Evolutionary conservation across 805 yeast genomes (phyloP), one percentile per base, ranked within the genome.

Genomic region (Tetrapisispora nanseiensis): DNA sequence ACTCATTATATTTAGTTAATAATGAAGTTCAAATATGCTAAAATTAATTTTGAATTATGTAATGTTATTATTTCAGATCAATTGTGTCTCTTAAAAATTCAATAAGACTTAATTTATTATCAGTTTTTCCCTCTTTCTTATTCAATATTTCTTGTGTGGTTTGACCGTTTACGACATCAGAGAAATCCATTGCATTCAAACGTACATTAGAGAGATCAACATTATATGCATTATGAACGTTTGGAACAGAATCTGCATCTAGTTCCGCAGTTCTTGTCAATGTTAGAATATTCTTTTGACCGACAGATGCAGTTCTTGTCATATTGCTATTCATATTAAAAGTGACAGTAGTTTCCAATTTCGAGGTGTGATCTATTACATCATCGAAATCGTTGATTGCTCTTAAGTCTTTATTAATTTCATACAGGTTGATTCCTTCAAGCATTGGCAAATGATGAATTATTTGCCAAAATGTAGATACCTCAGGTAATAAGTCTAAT

Each of bases 361-460:
- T 22, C 2, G 15, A 13, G 12, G 27, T 22, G 3, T 7, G 24
- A 15, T 15, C 15, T 13, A 23, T 22, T 15, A 21, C 24, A 6
- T 22, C 24, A n/a, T 33, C 24, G 15, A 21, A 22, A 3, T 19
- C 27, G 16, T n/a, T 51, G 9, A 13, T 21, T 28, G 16, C 40
- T 34, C 36, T 49, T n/a, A 48, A 21, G 19, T 51, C 39, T 39
- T 56, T 50, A 43, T 61, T 51, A 11, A 61, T 31, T 39, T 54
- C 61, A 44, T 59, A 64, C n/a, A 62, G 42, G 44, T 62, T 64
- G 13, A 62, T 51, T 13, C 64, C 65, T 12, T 43, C 39, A 28
- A 53, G 42, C 59, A 62, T 52, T 10, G 66, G 65, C 6, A 62
- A 30, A 6, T 20, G 27, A 36, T 61, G 65, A 13, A 58, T 20